Base-by-base conservation (phyloP, 1,284 basidiomycete species). In the Ceratobasidium sp. region DNA sequence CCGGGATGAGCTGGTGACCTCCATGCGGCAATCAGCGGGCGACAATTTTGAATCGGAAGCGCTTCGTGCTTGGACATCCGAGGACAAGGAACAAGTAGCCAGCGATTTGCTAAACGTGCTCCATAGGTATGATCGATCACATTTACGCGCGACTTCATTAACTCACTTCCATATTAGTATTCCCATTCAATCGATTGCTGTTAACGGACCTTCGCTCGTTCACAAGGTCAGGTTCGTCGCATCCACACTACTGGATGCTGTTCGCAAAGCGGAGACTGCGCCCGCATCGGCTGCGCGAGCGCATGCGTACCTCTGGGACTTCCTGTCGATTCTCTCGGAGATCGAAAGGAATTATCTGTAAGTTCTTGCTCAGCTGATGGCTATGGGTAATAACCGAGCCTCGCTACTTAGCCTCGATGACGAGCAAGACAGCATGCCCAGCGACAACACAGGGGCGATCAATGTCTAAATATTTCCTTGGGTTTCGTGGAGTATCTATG, bases 191-290 rank as follows among this genome's bases (percentile, higher is more conserved):
- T 92, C 91, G 28, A 94, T 95, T 76, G 92, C 93, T 9, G 93
- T 92, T 58, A 95, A 95, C 78, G 92, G 91, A 5, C 73, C 72
- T 25, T 76, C 81, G 3, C 76, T 83, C 3, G 91, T 95, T 16
- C 89, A 92, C 79, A 95, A 95, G 84, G 92, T 95, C 73, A 88
- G 93, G 71, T 94, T 94, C 78, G 91, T 95, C 23, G 93, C 93
- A 14, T 94, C 91, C 25, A 94, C 92, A 1, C 82, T 95, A 61
- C 84, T 95, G 73, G 93, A 95, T 78, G 88, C 90, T n/a, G 89
- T 95, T 58, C 85, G 89, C 67, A 91, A 91, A 80, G 90, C 88
- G 74, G 87, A 92, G 80, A 89, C 87, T 42, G 86, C 88, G 64
- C 88, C 90, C 76, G 87, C 87, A 58, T 87, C 90, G 74, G 88